Base-by-base conservation (phyloP, 768 basidiomycete genomes). In the Lactarius pseudohatsudake region DNA sequence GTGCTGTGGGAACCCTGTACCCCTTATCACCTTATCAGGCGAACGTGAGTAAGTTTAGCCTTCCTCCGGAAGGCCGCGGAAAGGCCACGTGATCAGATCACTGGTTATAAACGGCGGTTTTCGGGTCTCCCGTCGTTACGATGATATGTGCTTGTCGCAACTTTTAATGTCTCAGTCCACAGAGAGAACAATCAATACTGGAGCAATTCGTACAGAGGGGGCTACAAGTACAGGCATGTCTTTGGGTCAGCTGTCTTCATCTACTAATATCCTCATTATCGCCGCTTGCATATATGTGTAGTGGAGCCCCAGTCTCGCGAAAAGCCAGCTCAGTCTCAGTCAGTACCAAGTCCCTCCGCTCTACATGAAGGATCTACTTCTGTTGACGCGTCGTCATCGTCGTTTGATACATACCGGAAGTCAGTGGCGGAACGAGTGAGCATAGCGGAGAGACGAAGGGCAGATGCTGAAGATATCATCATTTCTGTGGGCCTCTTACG, bases 131-230 rank as follows among this genome's bases (percentile, higher is more conserved):
- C 15, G 28, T 56, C 55, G 20, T 4, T 9, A 38, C 36, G 36
- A 38, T 38, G 36, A 38, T 38, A 32, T 34, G 55, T 3, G 20
- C 15, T 4, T 30, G 13, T 22, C 22, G 13, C 50, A 32, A 56
- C 10, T n/a, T 16, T 30, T 20, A 34, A 66, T 66, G 65, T 57
- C 65, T 28, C 61, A 53, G 5, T 50, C 43, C 61, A 62, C 38
- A 30, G 47, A 30, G 11, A 58, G 47, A 26, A 54, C 32, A 41
- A 2, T 66, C 47, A 57, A 66, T 26, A 15, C 32, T 41, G 28
- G 47, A 3, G n/a, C 61, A 7, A 54, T 43, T 13, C 61, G 61
- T 15, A 53, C 65, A 22, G 16, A 40, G 11, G 47, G 59, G n/a
- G 30, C 53, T 6, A 15, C 26, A 11, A 43, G 45, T 20, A 41